Percentiles rank a stretch among this genome's conserved stretches.
Conservation (phyloP, 805 yeast species). For the Ogataea thermomethanolica region DNA sequence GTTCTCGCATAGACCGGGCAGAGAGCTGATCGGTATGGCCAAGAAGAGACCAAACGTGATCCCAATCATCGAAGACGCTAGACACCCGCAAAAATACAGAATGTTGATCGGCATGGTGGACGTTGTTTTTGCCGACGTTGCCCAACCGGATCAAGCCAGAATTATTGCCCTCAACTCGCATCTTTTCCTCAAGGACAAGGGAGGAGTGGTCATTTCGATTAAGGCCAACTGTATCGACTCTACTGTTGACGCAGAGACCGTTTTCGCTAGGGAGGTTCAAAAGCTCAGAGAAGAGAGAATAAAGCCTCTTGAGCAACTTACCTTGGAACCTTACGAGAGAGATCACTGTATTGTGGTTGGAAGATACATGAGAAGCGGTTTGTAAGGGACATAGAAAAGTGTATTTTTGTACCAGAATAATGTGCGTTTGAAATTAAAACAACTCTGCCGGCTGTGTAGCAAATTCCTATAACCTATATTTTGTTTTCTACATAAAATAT, state of each 20-base stretch:
- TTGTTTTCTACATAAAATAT: background rate
- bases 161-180: constrained; percentile 98
- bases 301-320: constrained; percentile 97
- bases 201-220: constrained; percentile 97
- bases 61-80: constrained; percentile 98
- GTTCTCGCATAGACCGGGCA: constrained; percentile 99
- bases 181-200: constrained; percentile 95
- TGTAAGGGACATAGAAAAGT: constrained; percentile 32
- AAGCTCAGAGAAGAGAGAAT: constrained; percentile 98
- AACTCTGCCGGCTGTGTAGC: constrained; percentile 7
- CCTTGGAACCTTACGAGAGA: constrained; percentile 99
- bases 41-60: constrained; percentile 99
- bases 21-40: constrained; percentile 99
- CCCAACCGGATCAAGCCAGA: constrained; percentile 99
- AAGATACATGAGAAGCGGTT: constrained; percentile 88
- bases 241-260: constrained; percentile 98
- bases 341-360: constrained; percentile 99
- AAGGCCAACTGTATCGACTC: constrained; percentile 99
- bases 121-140: constrained; percentile 98
- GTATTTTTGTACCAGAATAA: constrained; percentile 11
- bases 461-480: background rate
- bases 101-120: constrained; percentile 99
- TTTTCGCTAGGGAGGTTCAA: constrained; percentile 98
- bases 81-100: constrained; percentile 99
- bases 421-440: constrained; percentile 8